Evolutionary conservation across 805 yeast species (phyloP), one percentile per base, ranked within the genome.

Genomic region (Nakazawaea laoshanensis): DNA sequence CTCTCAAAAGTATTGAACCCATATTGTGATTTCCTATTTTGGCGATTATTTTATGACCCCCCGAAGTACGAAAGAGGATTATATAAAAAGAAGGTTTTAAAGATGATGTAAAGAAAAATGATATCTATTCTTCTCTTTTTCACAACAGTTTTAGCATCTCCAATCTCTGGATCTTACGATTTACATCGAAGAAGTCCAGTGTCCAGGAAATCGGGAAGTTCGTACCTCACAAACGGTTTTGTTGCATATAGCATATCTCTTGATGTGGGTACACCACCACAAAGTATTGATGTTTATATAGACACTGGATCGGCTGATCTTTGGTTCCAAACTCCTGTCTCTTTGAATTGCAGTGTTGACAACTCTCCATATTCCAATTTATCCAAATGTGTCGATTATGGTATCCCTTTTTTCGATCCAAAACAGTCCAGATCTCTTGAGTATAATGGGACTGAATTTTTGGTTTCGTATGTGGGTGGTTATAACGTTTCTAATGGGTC

Each of bases 291-390:
- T 9, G 46, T 49, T 12, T 46, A 50, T 21, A 37, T 57, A 28
- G 56, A 52, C 36, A 55, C 61, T 3, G 54, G 49, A 1, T 49
- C 53, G 9, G 41, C 53, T 4, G 50, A 49, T 24, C 39, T 54
- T 2, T 55, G 60, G 59, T 48, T 55, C 18, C 40, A 40, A 22
- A 37, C 41, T 17, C 29, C 44, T 5, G 21, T 12, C 5, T 32
- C 38, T 12, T 25, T 39, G 14, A 38, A 32, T 21, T 29, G 42
- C 7, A 38, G 41, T 23, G 24, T 32, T 5, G 21, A 39, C 5
- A 3, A 13, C 11, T 7, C 29, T 10, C 24, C 39, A 2, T 43
- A 50, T 4, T 26, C 35, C 16, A 27, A 46, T 5, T 43, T 35
- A 21, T 17, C 27, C 4, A 12, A 33, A 2, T 21, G 29, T 15